Conservation (phyloP, 495 filamentous ascomycete species). For the Haplographium delicatum region DNA sequence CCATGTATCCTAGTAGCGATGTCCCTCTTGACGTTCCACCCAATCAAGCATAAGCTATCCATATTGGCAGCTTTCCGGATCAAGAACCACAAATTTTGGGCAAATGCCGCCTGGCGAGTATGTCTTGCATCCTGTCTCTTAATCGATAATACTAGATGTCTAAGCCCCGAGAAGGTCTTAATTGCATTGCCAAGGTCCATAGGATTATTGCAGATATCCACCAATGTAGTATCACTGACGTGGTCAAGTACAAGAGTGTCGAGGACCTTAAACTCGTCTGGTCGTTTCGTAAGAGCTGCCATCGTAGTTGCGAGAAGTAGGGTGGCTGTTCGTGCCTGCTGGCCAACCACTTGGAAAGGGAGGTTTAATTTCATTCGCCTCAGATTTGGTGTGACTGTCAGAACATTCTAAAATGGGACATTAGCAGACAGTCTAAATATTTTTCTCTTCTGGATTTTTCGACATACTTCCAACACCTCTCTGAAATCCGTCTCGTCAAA, state of each 20-base stretch:
- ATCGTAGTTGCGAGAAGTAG: conserved; percentile 21
- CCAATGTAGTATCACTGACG: conserved; percentile 22
- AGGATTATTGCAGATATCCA: conserved; percentile 22
- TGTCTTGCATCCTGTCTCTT: conserved; percentile 21
- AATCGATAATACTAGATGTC: conserved; percentile 20
- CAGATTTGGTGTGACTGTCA: conserved; percentile 14
- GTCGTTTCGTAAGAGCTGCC: conserved; percentile 14
- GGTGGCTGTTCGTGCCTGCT: conserved; percentile 17
- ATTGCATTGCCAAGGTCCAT: conserved; percentile 23
- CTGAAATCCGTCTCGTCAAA: conserved; percentile 24
- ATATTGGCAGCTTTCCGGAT: conserved; percentile 19
- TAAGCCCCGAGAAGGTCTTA: conserved; percentile 12
- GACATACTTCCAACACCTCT: conserved; percentile 12
- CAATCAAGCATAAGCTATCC: conserved; percentile 23
- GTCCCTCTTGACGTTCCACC: conserved; percentile 24
- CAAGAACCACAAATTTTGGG: conserved; percentile 22
- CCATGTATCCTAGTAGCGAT: conserved; percentile 7
- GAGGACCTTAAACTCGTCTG: conserved; percentile 12
- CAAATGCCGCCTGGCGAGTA: conserved; percentile 7
- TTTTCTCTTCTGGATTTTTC: too few species aligned
- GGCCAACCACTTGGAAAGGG: conserved; percentile 24
- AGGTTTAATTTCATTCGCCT: conserved; percentile 21
- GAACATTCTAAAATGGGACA: conserved; percentile 9
- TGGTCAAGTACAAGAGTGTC: conserved; percentile 25
- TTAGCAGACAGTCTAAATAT: background rate